Conservation (phyloP, 768 basidiomycete genomes). For the Paxillus involutus region DNA sequence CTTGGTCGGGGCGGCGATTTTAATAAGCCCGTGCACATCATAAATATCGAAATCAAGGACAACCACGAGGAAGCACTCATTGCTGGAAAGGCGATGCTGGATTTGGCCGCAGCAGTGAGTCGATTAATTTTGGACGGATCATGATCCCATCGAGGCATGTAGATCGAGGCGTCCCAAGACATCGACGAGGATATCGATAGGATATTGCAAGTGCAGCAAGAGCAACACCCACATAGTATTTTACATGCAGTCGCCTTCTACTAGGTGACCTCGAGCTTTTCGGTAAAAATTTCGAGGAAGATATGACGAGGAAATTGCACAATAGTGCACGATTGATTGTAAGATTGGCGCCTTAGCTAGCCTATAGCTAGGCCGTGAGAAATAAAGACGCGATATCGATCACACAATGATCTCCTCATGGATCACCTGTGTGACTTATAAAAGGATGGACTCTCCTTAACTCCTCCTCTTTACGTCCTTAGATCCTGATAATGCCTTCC, state of each 20-base stretch:
- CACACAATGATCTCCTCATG: neutral
- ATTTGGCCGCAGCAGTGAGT: constrained; percentile 85
- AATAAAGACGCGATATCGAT: constrained; percentile 55
- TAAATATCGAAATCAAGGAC: constrained; percentile 98
- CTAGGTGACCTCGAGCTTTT: constrained; percentile 35
- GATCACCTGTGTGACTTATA: neutral
- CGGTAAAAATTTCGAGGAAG: neutral
- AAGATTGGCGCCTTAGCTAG: neutral
- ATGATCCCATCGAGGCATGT: constrained; percentile 13
- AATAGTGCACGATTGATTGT: neutral
- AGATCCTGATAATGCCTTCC: constrained; percentile 36
- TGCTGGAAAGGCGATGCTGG: constrained; percentile 93
- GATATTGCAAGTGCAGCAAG: constrained; percentile 83
- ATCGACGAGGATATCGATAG: constrained; percentile 89
- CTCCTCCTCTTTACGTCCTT: neutral
- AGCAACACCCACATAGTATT: constrained; percentile 88
- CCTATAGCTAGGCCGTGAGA: constrained; percentile 44
- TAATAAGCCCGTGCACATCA: constrained; percentile 91
- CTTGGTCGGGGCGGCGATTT: constrained; percentile 85
- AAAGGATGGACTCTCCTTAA: constrained; percentile 8
- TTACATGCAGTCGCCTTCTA: constrained; percentile 93
- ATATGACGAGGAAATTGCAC: constrained; percentile 23
- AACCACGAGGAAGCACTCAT: constrained; percentile 98
- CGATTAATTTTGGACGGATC: neutral
- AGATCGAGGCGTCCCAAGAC: constrained; percentile 87